A percentile compares a stretch with the other conserved stretches of the same genome.
phyloP scores from a whole-genome alignment of 352 stramenopile genomes.

The Pythium aquatile region DNA sequence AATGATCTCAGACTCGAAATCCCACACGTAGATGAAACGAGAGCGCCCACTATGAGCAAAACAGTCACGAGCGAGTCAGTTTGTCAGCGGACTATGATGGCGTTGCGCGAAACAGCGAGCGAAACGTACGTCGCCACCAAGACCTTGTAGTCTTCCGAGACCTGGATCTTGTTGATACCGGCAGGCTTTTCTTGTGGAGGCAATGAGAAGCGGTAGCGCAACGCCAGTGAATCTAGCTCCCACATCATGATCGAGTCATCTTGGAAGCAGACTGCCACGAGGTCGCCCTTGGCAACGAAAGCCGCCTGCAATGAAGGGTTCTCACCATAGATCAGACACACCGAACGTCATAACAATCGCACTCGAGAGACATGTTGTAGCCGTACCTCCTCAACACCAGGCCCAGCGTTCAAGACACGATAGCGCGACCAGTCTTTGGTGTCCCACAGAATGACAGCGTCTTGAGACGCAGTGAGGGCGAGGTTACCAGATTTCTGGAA shows the following conservation, averaged over 20 bases:
- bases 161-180: conserved; percentile 58
- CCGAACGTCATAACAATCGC: no score
- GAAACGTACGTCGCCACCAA: conserved; percentile 67
- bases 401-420: conserved; percentile 73
- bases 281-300: conserved; percentile 56
- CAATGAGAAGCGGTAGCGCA: conserved; percentile 73
- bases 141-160: conserved; percentile 75
- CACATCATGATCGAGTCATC: conserved; percentile 88
- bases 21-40: conserved; percentile 84
- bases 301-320: conserved; percentile 28
- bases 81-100: no score
- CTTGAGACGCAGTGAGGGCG: conserved; percentile 70
- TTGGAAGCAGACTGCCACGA: conserved; percentile 81
- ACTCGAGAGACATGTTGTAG: no score
- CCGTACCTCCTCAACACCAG: conserved; percentile 50
- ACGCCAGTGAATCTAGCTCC: conserved; percentile 67
- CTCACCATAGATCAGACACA: background rate
- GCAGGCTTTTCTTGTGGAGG: conserved; percentile 61
- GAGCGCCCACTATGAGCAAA: conserved; percentile 44
- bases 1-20: conserved; percentile 81
- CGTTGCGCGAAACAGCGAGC: no score
- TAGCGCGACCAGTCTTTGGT: conserved; percentile 82
- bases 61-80: conserved; percentile 3
- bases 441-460: conserved; percentile 84
- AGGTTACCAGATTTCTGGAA: conserved; percentile 76